These are phyloP conservation scores for Fusarium napiforme DNA, from an alignment of 2,329 filamentous ascomycete species.

Conservation along the genomic window DNA sequence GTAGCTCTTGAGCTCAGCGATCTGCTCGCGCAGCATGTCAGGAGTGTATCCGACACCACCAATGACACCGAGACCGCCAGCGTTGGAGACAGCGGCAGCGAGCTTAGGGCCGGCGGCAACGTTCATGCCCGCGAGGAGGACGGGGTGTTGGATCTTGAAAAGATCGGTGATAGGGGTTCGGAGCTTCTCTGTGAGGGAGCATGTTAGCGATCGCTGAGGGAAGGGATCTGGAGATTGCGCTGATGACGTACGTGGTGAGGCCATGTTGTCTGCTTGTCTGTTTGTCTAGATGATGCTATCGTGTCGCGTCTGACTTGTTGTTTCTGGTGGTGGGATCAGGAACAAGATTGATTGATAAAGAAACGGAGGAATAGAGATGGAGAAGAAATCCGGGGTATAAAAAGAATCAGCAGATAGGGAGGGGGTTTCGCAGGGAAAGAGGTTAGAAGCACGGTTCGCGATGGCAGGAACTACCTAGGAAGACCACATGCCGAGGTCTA, in stretches of 20 bases:
- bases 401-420: slow-evolving; percentile 36
- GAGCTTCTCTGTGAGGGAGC: slow-evolving; percentile 63
- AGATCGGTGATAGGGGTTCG: slow-evolving; percentile 94
- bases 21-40: slow-evolving; percentile 95
- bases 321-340: background rate
- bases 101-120: slow-evolving; percentile 96
- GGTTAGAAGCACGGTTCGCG: slow-evolving; percentile 12
- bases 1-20: slow-evolving; percentile 91
- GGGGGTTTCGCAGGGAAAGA: slow-evolving; percentile 25
- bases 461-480: background rate
- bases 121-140: slow-evolving; percentile 98
- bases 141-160: slow-evolving; percentile 96
- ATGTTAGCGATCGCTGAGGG: slow-evolving; percentile 23
- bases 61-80: slow-evolving; percentile 94
- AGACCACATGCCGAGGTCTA: slow-evolving; percentile 42
- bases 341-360: slow-evolving; percentile 3
- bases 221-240: background rate
- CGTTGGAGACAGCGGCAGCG: slow-evolving; percentile 96
- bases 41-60: slow-evolving; percentile 96
- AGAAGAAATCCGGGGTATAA: slow-evolving; percentile 33
- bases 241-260: slow-evolving; percentile 77
- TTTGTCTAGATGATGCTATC: slow-evolving; percentile 10
- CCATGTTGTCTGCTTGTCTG: slow-evolving; percentile 64
- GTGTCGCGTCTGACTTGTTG: slow-evolving; percentile 25
- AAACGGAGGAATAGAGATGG: background rate